Conservation (phyloP, 1,284 basidiomycete species). For the Puccinia polysora region DNA sequence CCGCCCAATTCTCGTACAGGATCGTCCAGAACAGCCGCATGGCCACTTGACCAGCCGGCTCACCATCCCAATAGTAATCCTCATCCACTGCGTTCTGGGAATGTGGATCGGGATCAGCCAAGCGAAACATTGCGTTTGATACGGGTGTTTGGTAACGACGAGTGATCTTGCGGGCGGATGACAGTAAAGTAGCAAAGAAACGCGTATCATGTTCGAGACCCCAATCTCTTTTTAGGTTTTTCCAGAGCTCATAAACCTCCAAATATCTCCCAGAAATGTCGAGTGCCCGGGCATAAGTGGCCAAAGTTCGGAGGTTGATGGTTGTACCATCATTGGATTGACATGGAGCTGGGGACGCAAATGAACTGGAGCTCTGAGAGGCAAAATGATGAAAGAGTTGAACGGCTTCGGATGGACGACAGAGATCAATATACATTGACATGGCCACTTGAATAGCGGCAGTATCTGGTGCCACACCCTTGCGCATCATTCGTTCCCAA, state of each 20-base stretch:
- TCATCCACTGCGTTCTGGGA: not conserved
- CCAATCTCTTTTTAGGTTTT: conserved; percentile 28
- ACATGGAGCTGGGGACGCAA: not conserved
- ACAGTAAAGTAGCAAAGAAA: conserved; percentile 30
- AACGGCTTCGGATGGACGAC: conserved; percentile 26
- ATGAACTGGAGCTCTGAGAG: conserved; percentile 4
- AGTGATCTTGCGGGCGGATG: conserved; percentile 33
- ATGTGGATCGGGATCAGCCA: not conserved
- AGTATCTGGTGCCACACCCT: conserved; percentile 19
- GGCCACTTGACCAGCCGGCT: conserved; percentile 19
- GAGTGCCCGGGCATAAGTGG: conserved; percentile 35
- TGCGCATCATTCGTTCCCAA: conserved; percentile 10
- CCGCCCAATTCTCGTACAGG: conserved; percentile 37
- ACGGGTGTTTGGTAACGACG: not conserved
- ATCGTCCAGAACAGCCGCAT: conserved; percentile 37
- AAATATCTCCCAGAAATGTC: conserved; percentile 26
- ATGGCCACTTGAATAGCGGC: conserved; percentile 41
- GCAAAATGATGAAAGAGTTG: conserved; percentile 18
- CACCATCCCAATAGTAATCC: conserved; percentile 41
- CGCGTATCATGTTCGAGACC: conserved; percentile 24
- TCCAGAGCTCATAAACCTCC: conserved; percentile 40
- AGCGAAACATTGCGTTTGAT: conserved; percentile 7
- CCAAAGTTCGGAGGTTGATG: conserved; percentile 27
- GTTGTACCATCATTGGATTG: not conserved
- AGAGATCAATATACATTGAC: conserved; percentile 27